These are phyloP conservation scores for Solanum bulbocastanum DNA, from an alignment of 257 asterid species.

Conservation along the genomic window DNA sequence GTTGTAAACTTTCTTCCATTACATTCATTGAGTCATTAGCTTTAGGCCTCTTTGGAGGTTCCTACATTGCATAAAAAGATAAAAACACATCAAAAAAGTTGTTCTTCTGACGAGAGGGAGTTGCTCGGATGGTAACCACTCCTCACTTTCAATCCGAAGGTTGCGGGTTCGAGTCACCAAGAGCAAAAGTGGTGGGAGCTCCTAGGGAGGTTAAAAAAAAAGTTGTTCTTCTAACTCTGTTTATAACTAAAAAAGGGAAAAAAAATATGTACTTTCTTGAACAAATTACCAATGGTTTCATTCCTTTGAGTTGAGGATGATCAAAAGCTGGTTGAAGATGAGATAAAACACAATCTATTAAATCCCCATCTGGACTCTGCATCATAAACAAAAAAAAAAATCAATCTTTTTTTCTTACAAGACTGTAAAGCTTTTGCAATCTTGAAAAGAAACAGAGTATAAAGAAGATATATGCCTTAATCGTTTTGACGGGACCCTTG, in stretches of 20 bases:
- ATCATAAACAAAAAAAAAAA: background rate
- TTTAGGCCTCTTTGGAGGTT: conserved; percentile 82
- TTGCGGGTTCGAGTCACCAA: no score
- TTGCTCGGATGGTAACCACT: no score
- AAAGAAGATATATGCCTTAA: conserved; percentile 34
- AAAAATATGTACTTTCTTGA: background rate
- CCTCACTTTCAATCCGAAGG: no score
- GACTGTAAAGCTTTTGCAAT: background rate
- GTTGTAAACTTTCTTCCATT: conserved; percentile 22
- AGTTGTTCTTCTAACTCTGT: background rate
- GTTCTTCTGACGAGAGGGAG: background rate
- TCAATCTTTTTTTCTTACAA: background rate
- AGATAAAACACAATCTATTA: conserved; percentile 59
- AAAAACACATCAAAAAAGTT: background rate
- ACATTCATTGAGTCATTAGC: conserved; percentile 21
- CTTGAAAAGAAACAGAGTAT: background rate
- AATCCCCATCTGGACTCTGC: conserved; percentile 92
- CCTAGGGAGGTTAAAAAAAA: background rate
- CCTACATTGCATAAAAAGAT: conserved; percentile 29
- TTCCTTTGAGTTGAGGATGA: conserved; percentile 81
- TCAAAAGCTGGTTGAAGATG: conserved; percentile 98
- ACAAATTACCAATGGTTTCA: conserved; percentile 67
- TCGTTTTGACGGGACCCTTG: conserved; percentile 68
- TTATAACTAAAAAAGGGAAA: background rate
- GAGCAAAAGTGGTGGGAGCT: no score